Evolutionary conservation across 805 yeast species (phyloP), one percentile per base, ranked within the genome.

Genomic region (Cyberlindnera saturnus): DNA sequence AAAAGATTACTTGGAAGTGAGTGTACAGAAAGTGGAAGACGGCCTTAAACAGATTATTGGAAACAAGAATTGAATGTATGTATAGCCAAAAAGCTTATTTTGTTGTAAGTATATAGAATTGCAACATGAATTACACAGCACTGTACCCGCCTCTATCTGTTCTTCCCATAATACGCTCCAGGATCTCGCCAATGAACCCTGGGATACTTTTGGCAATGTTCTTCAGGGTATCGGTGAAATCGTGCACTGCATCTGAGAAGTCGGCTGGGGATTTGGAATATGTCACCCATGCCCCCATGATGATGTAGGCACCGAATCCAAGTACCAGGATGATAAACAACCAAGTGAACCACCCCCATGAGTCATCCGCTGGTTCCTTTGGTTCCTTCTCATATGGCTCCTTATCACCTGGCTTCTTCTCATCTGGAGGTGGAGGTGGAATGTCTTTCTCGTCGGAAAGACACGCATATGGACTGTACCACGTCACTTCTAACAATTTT

Each of bases 341-440:
- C 81, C 91, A 86, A 3, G 89, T 77, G 59, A 90, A 77, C 74
- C 90, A 77, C 41, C 95, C 93, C 82, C 91, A 80, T 39, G 79
- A 69, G 28, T 60, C 60, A 18, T 56, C 49, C 32, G 59, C 32
- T 2, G 38, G 36, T 15, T 31, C 55, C 33, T 62, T 62, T 23
- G 28, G 28, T 32, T 45, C 39, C 40, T 42, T 39, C 14, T 34
- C 47, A 30, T 63, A 62, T 31, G 53, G 51, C 23, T 63, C 65
- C 29, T 59, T 51, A 16, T 55, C 55, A 15, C 56, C 54, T 28
- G 58, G 49, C 19, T 53, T 50, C 19, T 56, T 47, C 15, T 38
- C 23, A 14, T 32, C 36, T 19, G 34, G 34, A 13, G 34, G 33
- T 28, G 59, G 56, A n/a, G 53, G 48, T 8, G 46, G 64, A 47